These are phyloP conservation scores for Plantago lanceolata DNA, from an alignment of 305 asterid genomes.

Conservation along the genomic window DNA sequence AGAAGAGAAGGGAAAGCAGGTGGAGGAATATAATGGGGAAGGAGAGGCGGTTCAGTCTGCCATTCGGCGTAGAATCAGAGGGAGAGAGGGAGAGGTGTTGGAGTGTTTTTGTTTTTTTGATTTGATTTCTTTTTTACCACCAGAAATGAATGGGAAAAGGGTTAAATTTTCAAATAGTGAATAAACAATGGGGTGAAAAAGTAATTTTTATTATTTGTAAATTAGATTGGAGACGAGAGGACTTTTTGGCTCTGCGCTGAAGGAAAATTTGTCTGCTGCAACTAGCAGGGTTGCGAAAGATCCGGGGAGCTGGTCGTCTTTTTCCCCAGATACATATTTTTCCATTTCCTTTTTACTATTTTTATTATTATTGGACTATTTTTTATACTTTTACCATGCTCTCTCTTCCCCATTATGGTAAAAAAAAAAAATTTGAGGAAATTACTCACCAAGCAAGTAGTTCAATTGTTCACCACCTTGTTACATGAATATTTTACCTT, in stretches of 20 bases:
- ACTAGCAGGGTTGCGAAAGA: conserved; percentile 37
- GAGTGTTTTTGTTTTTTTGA: background rate
- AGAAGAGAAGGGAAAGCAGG: conserved; percentile 37
- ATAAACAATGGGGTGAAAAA: background rate
- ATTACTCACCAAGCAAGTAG: no score
- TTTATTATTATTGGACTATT: background rate
- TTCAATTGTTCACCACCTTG: no score
- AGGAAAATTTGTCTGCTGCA: conserved; percentile 63
- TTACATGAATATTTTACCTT: no score
- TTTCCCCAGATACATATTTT: background rate
- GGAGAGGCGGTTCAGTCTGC: conserved; percentile 77
- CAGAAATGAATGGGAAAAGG: background rate
- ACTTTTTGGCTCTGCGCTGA: conserved; percentile 36
- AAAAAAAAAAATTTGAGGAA: no score
- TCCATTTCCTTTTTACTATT: background rate
- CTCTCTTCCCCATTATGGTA: background rate
- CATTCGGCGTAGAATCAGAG: conserved; percentile 82
- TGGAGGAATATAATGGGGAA: conserved; percentile 79
- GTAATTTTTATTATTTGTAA: conserved; percentile 2
- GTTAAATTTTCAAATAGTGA: background rate
- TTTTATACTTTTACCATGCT: no score
- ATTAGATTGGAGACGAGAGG: conserved; percentile 15
- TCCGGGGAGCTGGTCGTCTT: conserved; percentile 56
- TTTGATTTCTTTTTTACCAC: background rate
- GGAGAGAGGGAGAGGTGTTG: conserved; percentile 27